Base-by-base conservation (phyloP, 768 basidiomycete genomes). In the Sporobolomyces phaffii region DNA sequence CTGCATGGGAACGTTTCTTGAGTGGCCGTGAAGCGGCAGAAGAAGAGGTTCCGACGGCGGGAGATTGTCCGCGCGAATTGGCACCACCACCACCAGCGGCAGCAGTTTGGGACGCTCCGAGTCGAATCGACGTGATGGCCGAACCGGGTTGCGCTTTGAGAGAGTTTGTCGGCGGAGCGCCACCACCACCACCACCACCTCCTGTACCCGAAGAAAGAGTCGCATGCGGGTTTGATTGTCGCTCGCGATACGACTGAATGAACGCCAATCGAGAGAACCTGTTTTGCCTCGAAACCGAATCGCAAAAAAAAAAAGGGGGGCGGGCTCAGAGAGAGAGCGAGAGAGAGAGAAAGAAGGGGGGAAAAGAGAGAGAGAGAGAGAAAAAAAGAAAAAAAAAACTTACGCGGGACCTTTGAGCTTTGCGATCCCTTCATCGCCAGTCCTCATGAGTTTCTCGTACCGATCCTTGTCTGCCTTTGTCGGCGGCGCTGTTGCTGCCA, bases 251-350 rank as follows among this genome's bases (percentile, higher is more conserved):
- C 22, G 65, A 43, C 47, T 72, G 65, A 41, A 72, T 72, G 62
- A 72, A 72, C 15, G 70, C 70, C 29, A 72, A 58, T 5, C 70
- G 70, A 7, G 70, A 64, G 60, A 72, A 72, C 10, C 69, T 71
- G 31, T 26, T 26, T 15, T 18, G 15, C 3, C 15, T 13, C 7
- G 43, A 22, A n/a, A 44, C 43, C 13, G 7, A 15, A 7, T 11
- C 22, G 7, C 11, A 44, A 17, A 15, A 44, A 14, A 28, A 29
- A 11, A 1, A 33, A 2, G 9, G 13, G 15, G 7, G 58, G n/a
- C n/a, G n/a, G n/a, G n/a, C n/a, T n/a, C n/a, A n/a, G n/a, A n/a
- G n/a, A n/a, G n/a, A n/a, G 10, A n/a, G 38, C 22, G 26, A 17
- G 24, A 0, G n/a, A 33, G 0, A 9, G 6, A 22, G 11, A 31